phyloP scores from a whole-genome alignment of 257 asterid genomes.

The Petunia secreta region DNA sequence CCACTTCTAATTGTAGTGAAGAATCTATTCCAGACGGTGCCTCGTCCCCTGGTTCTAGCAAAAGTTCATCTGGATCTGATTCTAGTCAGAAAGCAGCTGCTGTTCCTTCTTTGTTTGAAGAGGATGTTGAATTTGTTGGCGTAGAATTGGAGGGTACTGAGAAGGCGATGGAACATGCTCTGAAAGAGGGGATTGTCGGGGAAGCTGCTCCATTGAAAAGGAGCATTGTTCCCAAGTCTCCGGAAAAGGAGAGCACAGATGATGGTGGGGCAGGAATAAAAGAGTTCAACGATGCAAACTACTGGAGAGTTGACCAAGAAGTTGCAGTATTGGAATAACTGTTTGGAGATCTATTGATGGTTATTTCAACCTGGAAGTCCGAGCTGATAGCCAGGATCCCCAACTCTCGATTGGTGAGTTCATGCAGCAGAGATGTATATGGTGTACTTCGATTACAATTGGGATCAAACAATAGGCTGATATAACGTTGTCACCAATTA shows the following conservation, averaged over 20 bases:
- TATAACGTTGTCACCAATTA: slow-evolving; percentile 36
- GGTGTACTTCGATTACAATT: slow-evolving; percentile 44
- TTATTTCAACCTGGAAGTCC: slow-evolving; percentile 21
- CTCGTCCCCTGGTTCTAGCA: slow-evolving; percentile 40
- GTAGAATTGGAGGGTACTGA: slow-evolving; percentile 84
- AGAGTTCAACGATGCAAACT: slow-evolving; percentile 84
- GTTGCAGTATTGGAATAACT: slow-evolving; percentile 66
- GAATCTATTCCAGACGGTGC: slow-evolving; percentile 52
- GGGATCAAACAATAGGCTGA: slow-evolving; percentile 38
- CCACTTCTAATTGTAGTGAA: slow-evolving; percentile 53
- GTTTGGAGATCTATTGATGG: neutral
- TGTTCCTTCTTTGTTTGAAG: slow-evolving; percentile 90
- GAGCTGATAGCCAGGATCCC: slow-evolving; percentile 29
- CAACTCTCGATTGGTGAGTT: slow-evolving; percentile 25
- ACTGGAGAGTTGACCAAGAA: slow-evolving; percentile 96
- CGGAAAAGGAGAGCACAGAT: slow-evolving; percentile 57
- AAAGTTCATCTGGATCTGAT: slow-evolving; percentile 43
- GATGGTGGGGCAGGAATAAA: slow-evolving; percentile 59
- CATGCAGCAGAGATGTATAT: slow-evolving; percentile 38
- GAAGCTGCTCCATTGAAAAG: slow-evolving; percentile 83
- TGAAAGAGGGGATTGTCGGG: slow-evolving; percentile 92
- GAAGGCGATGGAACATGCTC: slow-evolving; percentile 86
- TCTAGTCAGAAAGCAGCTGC: slow-evolving; percentile 44
- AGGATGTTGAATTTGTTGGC: slow-evolving; percentile 97
- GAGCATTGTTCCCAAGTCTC: slow-evolving; percentile 47